Percentiles rank a stretch among this genome's conserved stretches.
These are phyloP conservation scores for Arthroderma sp. DNA, from an alignment of 2,329 filamentous ascomycete genomes.

Conservation along the genomic window DNA sequence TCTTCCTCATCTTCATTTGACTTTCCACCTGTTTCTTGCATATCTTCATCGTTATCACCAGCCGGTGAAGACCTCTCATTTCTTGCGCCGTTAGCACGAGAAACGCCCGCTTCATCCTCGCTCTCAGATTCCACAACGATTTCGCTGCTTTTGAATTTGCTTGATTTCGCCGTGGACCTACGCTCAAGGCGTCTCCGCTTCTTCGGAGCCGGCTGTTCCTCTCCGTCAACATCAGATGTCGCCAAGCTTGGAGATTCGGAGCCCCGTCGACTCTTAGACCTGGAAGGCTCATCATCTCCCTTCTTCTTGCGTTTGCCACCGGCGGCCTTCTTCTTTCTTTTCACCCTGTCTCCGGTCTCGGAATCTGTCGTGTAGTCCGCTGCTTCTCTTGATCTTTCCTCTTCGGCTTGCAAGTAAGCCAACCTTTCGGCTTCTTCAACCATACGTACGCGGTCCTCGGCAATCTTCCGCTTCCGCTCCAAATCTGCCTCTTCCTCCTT, in stretches of 20 bases:
- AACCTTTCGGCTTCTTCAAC: conserved; percentile 60
- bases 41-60: conserved; percentile 18
- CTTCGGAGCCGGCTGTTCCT: conserved; percentile 28
- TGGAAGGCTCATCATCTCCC: conserved; percentile 34
- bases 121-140: conserved; percentile 67
- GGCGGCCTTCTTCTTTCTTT: conserved; percentile 53
- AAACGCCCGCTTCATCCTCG: conserved; percentile 33
- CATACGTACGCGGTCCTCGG: conserved; percentile 74
- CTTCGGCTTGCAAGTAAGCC: conserved; percentile 57
- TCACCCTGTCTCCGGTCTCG: conserved; percentile 69
- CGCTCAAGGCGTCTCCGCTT: conserved; percentile 49
- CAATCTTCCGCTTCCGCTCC: conserved; percentile 65
- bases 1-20: conserved; percentile 36
- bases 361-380: conserved; percentile 71
- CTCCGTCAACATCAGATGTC: conserved; percentile 10
- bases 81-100: conserved; percentile 7
- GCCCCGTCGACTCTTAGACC: conserved; percentile 18
- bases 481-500: conserved; percentile 55
- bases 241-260: conserved; percentile 15
- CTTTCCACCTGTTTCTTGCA: conserved; percentile 15
- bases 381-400: conserved; percentile 53
- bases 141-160: conserved; percentile 77
- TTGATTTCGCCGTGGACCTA: conserved; percentile 30
- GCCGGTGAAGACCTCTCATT: conserved; percentile 7
- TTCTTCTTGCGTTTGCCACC: conserved; percentile 50